A percentile compares a stretch with the other conserved stretches of the same genome.
Conservation (phyloP, 1,284 basidiomycete genomes). For the Caloboletus inedulis region DNA sequence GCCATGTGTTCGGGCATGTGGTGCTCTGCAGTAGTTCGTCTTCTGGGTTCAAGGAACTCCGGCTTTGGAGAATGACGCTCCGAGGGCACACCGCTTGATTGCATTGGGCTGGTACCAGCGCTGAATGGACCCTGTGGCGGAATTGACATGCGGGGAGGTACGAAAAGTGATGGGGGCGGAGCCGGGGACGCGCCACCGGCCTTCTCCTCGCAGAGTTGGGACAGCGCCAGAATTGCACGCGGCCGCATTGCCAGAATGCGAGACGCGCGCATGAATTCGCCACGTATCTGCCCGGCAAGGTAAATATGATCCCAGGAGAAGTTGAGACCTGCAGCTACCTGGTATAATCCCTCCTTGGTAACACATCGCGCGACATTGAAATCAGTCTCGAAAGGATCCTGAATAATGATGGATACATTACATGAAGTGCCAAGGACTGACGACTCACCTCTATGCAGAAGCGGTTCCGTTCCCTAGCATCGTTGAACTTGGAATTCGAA, state of each 20-base stretch:
- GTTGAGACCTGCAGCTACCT: slow-evolving; percentile 43
- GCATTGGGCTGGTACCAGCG: slow-evolving; percentile 57
- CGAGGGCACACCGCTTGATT: slow-evolving; percentile 45
- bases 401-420: slow-evolving; percentile 12
- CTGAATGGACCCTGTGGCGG: slow-evolving; percentile 70
- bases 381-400: slow-evolving; percentile 95
- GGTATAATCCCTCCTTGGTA: slow-evolving; percentile 94
- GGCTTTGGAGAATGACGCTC: slow-evolving; percentile 51
- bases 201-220: slow-evolving; percentile 82
- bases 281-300: slow-evolving; percentile 72
- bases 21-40: slow-evolving; percentile 31
- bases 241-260: slow-evolving; percentile 78
- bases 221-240: slow-evolving; percentile 74
- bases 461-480: slow-evolving; percentile 84
- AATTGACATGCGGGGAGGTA: slow-evolving; percentile 52
- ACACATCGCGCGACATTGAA: slow-evolving; percentile 98
- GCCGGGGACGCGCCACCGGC: slow-evolving; percentile 43
- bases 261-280: slow-evolving; percentile 96
- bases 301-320: not conserved
- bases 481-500: slow-evolving; percentile 56
- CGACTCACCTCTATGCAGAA: slow-evolving; percentile 84
- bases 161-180: slow-evolving; percentile 47
- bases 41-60: slow-evolving; percentile 43
- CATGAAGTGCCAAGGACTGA: slow-evolving; percentile 8
- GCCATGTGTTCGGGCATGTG: slow-evolving; percentile 70